A percentile compares a stretch with the other conserved stretches of the same genome.
These are phyloP conservation scores for Pseudozyma thailandica DNA, from an alignment of 1,284 basidiomycete genomes.

Conservation along the genomic window DNA sequence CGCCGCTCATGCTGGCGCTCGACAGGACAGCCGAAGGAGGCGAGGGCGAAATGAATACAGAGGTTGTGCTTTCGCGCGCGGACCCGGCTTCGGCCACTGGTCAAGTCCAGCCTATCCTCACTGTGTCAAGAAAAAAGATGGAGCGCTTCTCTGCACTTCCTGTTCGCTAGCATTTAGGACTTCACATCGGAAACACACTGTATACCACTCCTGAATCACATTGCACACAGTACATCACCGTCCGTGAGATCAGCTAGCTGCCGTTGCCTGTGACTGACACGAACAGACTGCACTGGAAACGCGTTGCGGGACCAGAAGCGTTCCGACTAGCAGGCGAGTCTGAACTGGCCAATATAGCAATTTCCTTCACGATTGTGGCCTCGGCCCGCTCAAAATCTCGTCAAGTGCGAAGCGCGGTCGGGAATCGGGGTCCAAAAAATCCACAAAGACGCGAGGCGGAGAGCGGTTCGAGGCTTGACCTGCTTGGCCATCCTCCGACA, in stretches of 20 bases:
- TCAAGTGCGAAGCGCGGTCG: conserved; percentile 11
- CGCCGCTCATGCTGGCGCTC: conserved; percentile 27
- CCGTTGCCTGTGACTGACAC: no score
- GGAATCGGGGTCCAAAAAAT: conserved; percentile 20
- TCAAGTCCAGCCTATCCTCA: conserved; percentile 17
- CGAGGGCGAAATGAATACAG: background rate
- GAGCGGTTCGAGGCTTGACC: background rate
- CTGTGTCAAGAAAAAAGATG: conserved; percentile 17
- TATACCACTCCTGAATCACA: background rate
- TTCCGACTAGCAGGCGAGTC: no score
- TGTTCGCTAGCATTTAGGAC: conserved; percentile 11
- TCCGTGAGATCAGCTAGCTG: no score
- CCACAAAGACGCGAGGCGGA: conserved; percentile 4
- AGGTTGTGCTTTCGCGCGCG: conserved; percentile 12
- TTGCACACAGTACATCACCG: no score
- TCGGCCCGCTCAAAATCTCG: no score
- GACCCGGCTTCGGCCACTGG: conserved; percentile 29
- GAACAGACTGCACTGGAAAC: no score
- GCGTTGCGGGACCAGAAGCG: no score
- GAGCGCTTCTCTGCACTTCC: conserved; percentile 31
- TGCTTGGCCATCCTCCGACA: background rate
- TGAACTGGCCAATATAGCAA: no score
- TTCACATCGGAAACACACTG: background rate
- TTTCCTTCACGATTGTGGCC: no score
- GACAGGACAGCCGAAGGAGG: conserved; percentile 13